Conservation (phyloP, 306 rosid species). For the Lotus japonicus region DNA sequence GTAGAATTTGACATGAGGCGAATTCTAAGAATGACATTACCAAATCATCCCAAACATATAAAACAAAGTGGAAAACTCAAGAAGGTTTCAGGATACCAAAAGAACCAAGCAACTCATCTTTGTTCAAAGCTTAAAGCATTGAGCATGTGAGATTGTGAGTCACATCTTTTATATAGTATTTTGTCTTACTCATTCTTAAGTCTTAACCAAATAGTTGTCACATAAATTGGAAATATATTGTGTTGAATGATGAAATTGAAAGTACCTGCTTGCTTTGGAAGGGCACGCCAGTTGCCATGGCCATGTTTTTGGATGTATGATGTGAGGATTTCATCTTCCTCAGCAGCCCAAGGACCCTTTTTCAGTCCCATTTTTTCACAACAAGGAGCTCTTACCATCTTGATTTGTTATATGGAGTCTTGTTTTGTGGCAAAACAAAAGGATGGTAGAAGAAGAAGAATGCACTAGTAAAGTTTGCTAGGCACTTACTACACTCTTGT, state of each 20-base stretch:
- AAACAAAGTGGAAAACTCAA: background rate
- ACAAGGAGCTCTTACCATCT: slow-evolving; percentile 96
- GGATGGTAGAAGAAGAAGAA: background rate
- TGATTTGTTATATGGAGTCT: background rate
- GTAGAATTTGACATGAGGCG: too few species aligned
- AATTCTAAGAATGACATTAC: background rate
- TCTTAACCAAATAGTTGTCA: too few species aligned
- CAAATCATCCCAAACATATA: background rate
- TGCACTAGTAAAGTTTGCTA: background rate
- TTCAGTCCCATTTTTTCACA: slow-evolving; percentile 90
- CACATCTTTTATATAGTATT: too few species aligned
- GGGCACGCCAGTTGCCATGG: slow-evolving; percentile 96
- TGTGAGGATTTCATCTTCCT: slow-evolving; percentile 70
- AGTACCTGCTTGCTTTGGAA: slow-evolving; percentile 89
- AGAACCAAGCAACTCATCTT: too few species aligned
- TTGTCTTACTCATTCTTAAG: too few species aligned
- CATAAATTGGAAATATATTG: too few species aligned
- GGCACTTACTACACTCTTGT: background rate
- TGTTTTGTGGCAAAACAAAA: background rate
- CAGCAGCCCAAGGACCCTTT: slow-evolving; percentile 87
- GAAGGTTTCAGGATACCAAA: too few species aligned
- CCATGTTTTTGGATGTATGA: slow-evolving; percentile 58
- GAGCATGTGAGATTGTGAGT: too few species aligned
- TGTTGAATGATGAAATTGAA: background rate
- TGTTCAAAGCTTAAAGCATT: too few species aligned